A percentile compares a stretch with the other conserved stretches of the same genome.
Conservation (phyloP, 176 grass and related monocot genomes). For the Avena eriantha region DNA sequence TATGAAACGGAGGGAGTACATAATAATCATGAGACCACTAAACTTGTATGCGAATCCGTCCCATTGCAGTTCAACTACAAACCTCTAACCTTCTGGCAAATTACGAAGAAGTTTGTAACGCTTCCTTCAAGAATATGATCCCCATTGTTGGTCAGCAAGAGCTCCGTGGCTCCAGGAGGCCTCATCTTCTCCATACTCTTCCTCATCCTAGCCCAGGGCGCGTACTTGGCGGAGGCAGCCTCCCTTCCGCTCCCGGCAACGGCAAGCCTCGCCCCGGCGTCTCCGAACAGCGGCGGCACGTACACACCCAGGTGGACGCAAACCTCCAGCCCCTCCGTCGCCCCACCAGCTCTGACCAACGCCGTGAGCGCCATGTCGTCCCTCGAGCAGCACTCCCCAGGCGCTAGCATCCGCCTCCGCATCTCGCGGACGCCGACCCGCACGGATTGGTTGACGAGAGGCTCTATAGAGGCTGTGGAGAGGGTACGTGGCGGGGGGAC, state of each 20-base stretch:
- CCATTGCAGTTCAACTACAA: background rate
- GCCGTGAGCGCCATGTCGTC: constrained; percentile 62
- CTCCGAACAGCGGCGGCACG: constrained; percentile 59
- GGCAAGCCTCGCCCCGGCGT: constrained; percentile 58
- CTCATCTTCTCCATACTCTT: constrained; percentile 89
- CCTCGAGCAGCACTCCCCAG: background rate
- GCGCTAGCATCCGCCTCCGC: constrained; percentile 1
- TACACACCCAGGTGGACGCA: constrained; percentile 69
- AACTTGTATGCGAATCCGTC: background rate
- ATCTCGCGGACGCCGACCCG: constrained; percentile 50
- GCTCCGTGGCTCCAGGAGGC: constrained; percentile 71
- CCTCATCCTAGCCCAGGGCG: constrained; percentile 76
- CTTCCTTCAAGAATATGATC: constrained; percentile 84
- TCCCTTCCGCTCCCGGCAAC: constrained; percentile 68
- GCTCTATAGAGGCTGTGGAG: background rate
- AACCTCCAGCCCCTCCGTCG: constrained; percentile 44
- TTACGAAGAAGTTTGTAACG: constrained; percentile 87
- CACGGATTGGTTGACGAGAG: constrained; percentile 56
- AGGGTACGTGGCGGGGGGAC: background rate
- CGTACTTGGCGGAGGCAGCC: constrained; percentile 66
- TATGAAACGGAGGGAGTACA: too few species aligned
- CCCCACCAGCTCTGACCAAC: constrained; percentile 48
- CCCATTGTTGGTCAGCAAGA: constrained; percentile 80
- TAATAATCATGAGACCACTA: background rate
- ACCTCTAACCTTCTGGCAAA: constrained; percentile 56